Conservation (phyloP, 345 rosid species). For the Bretschneidera sinensis region DNA sequence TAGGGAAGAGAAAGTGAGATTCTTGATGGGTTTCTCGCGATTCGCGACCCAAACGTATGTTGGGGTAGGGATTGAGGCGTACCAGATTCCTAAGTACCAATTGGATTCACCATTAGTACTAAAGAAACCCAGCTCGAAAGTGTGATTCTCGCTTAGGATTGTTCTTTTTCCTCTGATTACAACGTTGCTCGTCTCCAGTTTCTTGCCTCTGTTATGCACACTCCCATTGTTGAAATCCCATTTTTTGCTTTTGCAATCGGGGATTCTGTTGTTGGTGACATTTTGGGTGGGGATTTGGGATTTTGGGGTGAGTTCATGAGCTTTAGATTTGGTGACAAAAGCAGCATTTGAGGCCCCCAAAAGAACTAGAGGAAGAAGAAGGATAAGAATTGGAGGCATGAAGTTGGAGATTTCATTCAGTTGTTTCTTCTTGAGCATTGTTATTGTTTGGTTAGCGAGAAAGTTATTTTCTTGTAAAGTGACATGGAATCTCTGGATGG, state of each 20-base stretch:
- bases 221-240: background rate
- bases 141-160: conserved; percentile 34
- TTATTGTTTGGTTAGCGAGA: conserved; percentile 11
- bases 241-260: background rate
- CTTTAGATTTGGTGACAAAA: background rate
- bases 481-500: conserved; percentile 23
- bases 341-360: background rate
- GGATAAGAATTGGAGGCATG: conserved; percentile 6
- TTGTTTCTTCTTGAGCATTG: background rate
- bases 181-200: conserved; percentile 20
- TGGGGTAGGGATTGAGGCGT: conserved; percentile 43
- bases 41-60: conserved; percentile 57
- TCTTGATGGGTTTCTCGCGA: conserved; percentile 33
- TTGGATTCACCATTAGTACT: conserved; percentile 27
- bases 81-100: conserved; percentile 53
- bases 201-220: conserved; percentile 7
- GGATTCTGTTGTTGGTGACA: background rate
- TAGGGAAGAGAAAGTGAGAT: conserved; percentile 22
- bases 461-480: conserved; percentile 11
- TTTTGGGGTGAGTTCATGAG: background rate
- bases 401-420: conserved; percentile 17
- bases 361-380: conserved; percentile 18
- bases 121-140: conserved; percentile 52
- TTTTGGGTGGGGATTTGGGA: background rate
- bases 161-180: conserved; percentile 43